Evolutionary conservation across 2,329 filamentous ascomycete species (phyloP), one percentile per base, ranked within the genome.

Genomic region (Aspergillus texensis): DNA sequence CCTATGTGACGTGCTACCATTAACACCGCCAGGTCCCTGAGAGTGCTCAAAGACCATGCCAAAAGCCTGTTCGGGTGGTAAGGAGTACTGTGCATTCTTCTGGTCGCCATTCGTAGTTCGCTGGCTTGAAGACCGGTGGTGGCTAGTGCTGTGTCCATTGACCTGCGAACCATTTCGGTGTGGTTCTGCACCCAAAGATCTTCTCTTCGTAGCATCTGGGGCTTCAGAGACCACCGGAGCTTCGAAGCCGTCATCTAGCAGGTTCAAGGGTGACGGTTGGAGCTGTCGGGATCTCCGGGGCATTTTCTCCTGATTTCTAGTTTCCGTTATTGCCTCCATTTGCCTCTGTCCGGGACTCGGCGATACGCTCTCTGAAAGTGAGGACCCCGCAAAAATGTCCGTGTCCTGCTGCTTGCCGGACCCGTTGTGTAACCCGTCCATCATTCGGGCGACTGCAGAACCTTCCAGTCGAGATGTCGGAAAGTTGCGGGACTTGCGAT

Each of bases 31-130:
- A 1, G 61, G 26, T 3, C 45, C 59, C 43, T 65, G 24, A 6
- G 63, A 62, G 48, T 70, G 68, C 39, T 68, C 62, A 46, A 70
- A 66, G 43, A 71, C 45, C 39, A 71, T 54, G 11, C 70, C 68
- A 34, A 70, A 57, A 10, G 66, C 60, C 58, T 69, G 67, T 16
- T 71, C 69, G 16, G 65, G 58, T 16, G 55, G 6, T 34, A 62
- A 46, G 28, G 64, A 45, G 30, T 58, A 60, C 41, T 64, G 62
- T 64, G 57, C 64, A 62, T 60, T 46, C 63, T 69, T 69, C 62
- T 41, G 55, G 36, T 62, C 65, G 41, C 62, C 62, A 28, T 61
- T 60, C 34, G 58, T 56, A 34, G 32, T 16, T 55, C 41, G 59
- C 45, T 58, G 48, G 28, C 62, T 53, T 39, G 54, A 43, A 36